phyloP scores from a whole-genome alignment of 495 filamentous ascomycete genomes.

The Letharia columbiana region DNA sequence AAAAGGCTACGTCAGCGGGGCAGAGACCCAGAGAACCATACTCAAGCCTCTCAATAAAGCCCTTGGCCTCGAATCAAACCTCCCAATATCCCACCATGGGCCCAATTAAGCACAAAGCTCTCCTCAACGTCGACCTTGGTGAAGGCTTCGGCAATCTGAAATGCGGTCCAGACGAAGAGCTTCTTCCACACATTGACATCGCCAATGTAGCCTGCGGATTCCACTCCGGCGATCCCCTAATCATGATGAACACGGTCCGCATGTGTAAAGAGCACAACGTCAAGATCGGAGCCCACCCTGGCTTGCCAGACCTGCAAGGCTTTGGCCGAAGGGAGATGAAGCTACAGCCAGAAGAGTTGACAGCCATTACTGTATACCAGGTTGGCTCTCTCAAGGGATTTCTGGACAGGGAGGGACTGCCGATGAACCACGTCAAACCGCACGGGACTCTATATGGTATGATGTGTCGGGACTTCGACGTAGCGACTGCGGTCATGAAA shows the following conservation, averaged over 20 bases:
- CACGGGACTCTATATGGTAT: slow-evolving; percentile 50
- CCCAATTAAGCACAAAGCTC: slow-evolving; percentile 40
- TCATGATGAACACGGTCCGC: slow-evolving; percentile 51
- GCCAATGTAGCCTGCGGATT: slow-evolving; percentile 60
- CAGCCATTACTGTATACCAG: slow-evolving; percentile 50
- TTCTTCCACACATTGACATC: slow-evolving; percentile 50
- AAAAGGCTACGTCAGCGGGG: slow-evolving; percentile 6
- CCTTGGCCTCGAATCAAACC: neutral
- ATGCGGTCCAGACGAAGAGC: slow-evolving; percentile 46
- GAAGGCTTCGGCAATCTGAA: slow-evolving; percentile 36
- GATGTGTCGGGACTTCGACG: slow-evolving; percentile 45
- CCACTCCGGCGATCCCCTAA: slow-evolving; percentile 50
- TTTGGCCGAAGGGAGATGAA: slow-evolving; percentile 53
- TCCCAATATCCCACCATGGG: slow-evolving; percentile 27
- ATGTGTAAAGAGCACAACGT: slow-evolving; percentile 47
- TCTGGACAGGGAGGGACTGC: slow-evolving; percentile 44
- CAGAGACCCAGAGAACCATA: neutral
- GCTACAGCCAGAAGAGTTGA: slow-evolving; percentile 46
- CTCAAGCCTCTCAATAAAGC: neutral
- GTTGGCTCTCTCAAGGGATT: slow-evolving; percentile 51
- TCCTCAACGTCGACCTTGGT: slow-evolving; percentile 46
- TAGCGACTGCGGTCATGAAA: slow-evolving; percentile 43
- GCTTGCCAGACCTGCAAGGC: slow-evolving; percentile 52
- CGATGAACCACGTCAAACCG: slow-evolving; percentile 53
- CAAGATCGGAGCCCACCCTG: slow-evolving; percentile 51